Percentiles rank a stretch among this genome's conserved stretches.
Conservation (phyloP, 202 grass and related monocot species). For the Digitaria exilis region DNA sequence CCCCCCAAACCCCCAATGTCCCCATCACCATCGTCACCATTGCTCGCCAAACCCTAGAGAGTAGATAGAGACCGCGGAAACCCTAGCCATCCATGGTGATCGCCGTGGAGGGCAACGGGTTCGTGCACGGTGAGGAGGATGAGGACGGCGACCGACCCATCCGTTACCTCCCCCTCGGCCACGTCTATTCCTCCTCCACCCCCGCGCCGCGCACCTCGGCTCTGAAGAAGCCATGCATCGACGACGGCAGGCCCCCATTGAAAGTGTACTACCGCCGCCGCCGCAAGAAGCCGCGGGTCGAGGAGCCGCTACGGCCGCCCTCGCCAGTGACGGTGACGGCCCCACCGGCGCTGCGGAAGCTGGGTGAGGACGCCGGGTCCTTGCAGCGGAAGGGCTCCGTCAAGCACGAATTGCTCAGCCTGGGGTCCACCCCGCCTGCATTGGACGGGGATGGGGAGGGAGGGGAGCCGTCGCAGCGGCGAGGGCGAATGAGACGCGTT, state of each 20-base stretch:
- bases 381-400: slow-evolving; percentile 44
- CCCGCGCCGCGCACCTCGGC: slow-evolving; percentile 37
- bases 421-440: slow-evolving; percentile 42
- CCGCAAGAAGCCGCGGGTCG: slow-evolving; percentile 57
- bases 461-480: slow-evolving; percentile 18
- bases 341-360: neutral
- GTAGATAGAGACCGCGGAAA: slow-evolving; percentile 6
- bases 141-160: slow-evolving; percentile 55
- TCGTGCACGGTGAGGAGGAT: slow-evolving; percentile 59
- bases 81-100: slow-evolving; percentile 73
- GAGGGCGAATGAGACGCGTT: slow-evolving; percentile 23
- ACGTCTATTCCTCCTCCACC: slow-evolving; percentile 69
- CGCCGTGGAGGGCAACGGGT: slow-evolving; percentile 57
- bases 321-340: slow-evolving; percentile 13
- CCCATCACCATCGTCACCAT: no score
- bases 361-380: slow-evolving; percentile 31
- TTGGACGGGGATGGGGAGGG: slow-evolving; percentile 23
- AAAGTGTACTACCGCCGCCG: slow-evolving; percentile 78
- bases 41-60: slow-evolving; percentile 41
- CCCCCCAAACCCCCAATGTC: neutral
- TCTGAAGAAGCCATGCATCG: slow-evolving; percentile 36
- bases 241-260: slow-evolving; percentile 41
- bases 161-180: slow-evolving; percentile 76
- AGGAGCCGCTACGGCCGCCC: slow-evolving; percentile 13
- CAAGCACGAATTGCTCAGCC: slow-evolving; percentile 59